Evolutionary conservation across 768 basidiomycete genomes (phyloP), one percentile per base, ranked within the genome.

Genomic region (Russula foetens): DNA sequence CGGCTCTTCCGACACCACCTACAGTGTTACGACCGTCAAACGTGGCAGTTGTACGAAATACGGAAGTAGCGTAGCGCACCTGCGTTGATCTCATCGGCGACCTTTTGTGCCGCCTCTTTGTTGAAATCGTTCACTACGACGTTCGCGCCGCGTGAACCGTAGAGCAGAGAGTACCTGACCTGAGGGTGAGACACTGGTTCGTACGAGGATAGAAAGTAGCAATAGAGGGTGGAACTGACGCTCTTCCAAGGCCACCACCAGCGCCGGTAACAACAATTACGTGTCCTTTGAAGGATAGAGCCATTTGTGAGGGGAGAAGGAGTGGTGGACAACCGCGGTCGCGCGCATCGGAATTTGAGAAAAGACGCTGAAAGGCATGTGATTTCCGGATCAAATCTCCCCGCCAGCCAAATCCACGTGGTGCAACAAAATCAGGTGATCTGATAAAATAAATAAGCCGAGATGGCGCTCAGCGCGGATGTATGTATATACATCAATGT

Each of bases 91-190:
- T 95, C 86, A 64, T 90, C 86, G 7, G 95, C 95, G 24, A 98
- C 92, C 67, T 86, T 89, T 73, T 96, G 89, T 3, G 95, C 95
- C 28, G 92, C 89, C 55, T 84, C 84, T 38, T 78, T 80, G 67
- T 89, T 93, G 70, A 98, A 88, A 71, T 98, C 97, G 69, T 98
- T 98, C 45, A 98, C 91, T 60, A 98, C 91, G 55, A 98, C 84
- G 65, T 90, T 92, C 9, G 96, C 95, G 7, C 95, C 96, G 53
- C 92, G 81, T 11, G 90, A 83, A n/a, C 93, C 95, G 71, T 92
- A 98, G 64, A 95, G 78, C 52, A 91, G 77, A 1, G 94, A 90
- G 75, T 98, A 96, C 8, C 95, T 93, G 69, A 96, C 8, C 95
- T 93, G 69, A 7, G 44, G n/a, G 7, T 1, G 46, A 54, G 12